phyloP scores from a whole-genome alignment of 345 rosid species.

The Gossypium herbaceum region DNA sequence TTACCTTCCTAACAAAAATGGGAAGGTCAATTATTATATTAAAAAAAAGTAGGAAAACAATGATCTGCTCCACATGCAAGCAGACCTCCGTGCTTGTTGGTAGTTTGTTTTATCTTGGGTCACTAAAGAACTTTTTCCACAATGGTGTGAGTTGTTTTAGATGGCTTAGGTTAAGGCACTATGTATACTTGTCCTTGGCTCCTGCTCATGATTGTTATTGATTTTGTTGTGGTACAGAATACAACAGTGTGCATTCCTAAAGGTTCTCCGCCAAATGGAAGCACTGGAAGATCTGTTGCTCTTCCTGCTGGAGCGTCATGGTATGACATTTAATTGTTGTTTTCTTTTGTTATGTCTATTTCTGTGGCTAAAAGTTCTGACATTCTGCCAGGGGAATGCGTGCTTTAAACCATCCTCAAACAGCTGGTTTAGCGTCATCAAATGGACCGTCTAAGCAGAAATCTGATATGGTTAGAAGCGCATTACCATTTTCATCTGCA shows the following conservation, averaged over 20 bases:
- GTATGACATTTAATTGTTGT: constrained; percentile 33
- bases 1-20: background rate
- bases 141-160: too few species aligned
- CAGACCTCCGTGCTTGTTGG: background rate
- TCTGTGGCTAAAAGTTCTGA: constrained; percentile 20
- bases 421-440: constrained; percentile 31
- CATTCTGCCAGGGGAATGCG: constrained; percentile 52
- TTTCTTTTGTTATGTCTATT: constrained; percentile 9
- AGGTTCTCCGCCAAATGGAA: constrained; percentile 63
- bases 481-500: constrained; percentile 38
- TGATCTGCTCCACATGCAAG: background rate
- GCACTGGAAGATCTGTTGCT: constrained; percentile 42
- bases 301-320: constrained; percentile 94
- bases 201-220: background rate
- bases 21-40: background rate
- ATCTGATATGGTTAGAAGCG: constrained; percentile 30
- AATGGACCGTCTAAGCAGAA: constrained; percentile 54
- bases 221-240: constrained; percentile 34
- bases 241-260: constrained; percentile 26
- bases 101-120: background rate
- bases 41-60: background rate
- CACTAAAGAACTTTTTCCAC: background rate
- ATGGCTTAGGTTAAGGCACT: too few species aligned
- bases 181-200: too few species aligned
- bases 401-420: constrained; percentile 39